A percentile compares a stretch with the other conserved stretches of the same genome.
Conservation (phyloP, 108 stramenopile genomes). For the Discostella stelligeroides region DNA sequence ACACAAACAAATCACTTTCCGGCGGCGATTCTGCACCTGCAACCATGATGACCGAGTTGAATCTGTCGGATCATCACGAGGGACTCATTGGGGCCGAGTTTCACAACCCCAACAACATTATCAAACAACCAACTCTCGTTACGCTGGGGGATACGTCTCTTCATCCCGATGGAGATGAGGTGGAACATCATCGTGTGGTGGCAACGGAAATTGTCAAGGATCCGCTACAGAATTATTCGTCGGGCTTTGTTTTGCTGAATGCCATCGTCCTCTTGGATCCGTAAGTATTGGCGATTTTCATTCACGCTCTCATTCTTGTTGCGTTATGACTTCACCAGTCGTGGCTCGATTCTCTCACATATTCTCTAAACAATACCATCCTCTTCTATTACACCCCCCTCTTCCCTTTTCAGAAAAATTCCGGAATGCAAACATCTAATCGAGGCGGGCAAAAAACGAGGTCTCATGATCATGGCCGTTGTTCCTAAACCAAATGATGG, state of each 20-base stretch:
- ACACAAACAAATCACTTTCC: too few relatives aligned
- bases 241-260: slow-evolving; percentile 54
- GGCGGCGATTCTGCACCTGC: not conserved
- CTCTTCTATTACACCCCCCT: not conserved
- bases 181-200: slow-evolving; percentile 54
- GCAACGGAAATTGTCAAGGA: slow-evolving; percentile 60
- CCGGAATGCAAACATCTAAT: slow-evolving; percentile 56
- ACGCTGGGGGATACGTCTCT: slow-evolving; percentile 57
- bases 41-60: too few relatives aligned
- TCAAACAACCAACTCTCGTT: slow-evolving; percentile 48
- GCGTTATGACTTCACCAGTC: too few relatives aligned
- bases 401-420: slow-evolving; percentile 13
- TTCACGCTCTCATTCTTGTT: not conserved
- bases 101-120: slow-evolving; percentile 38
- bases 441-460: slow-evolving; percentile 52
- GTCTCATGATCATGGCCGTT: slow-evolving; percentile 61
- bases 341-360: not conserved
- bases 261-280: slow-evolving; percentile 59
- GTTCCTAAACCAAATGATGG: slow-evolving; percentile 57
- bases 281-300: not conserved
- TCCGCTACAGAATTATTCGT: slow-evolving; percentile 28
- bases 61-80: slow-evolving; percentile 24
- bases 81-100: slow-evolving; percentile 58
- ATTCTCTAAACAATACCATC: not conserved
- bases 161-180: slow-evolving; percentile 36